These are phyloP conservation scores for Teunomyces panamensis DNA, from an alignment of 805 yeast genomes.

Conservation along the genomic window DNA sequence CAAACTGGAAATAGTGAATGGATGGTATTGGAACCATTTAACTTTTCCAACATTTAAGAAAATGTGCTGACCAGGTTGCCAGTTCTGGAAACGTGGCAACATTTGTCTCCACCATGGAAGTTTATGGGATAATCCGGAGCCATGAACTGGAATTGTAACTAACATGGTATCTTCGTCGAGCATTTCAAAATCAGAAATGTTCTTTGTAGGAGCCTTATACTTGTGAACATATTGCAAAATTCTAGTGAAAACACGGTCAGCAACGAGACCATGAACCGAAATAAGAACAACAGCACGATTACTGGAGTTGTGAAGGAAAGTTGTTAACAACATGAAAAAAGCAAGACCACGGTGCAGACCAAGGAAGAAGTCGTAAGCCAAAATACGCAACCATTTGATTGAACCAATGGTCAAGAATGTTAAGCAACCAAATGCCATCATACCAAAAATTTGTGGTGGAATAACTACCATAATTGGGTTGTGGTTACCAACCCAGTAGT, in stretches of 20 bases:
- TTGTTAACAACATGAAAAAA: slow-evolving; percentile 41
- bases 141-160: slow-evolving; percentile 35
- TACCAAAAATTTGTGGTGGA: slow-evolving; percentile 52
- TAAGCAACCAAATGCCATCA: slow-evolving; percentile 41
- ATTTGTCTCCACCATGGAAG: slow-evolving; percentile 24
- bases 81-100: slow-evolving; percentile 36
- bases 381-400: slow-evolving; percentile 31
- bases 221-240: slow-evolving; percentile 31
- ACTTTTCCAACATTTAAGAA: slow-evolving; percentile 40
- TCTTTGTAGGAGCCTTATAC: slow-evolving; percentile 35
- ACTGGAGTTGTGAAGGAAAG: slow-evolving; percentile 39
- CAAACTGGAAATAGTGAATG: slow-evolving; percentile 45
- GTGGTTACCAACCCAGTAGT: slow-evolving; percentile 41
- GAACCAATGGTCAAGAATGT: slow-evolving; percentile 36
- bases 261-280: slow-evolving; percentile 41
- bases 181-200: slow-evolving; percentile 34
- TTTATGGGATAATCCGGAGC: slow-evolving; percentile 13
- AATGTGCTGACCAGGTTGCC: slow-evolving; percentile 51
- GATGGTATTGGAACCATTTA: slow-evolving; percentile 41
- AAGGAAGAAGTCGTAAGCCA: slow-evolving; percentile 43
- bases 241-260: slow-evolving; percentile 36
- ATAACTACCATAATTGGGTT: slow-evolving; percentile 39
- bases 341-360: slow-evolving; percentile 41
- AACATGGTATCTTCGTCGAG: slow-evolving; percentile 41
- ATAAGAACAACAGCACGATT: slow-evolving; percentile 33